Conservation (phyloP, 2,329 filamentous ascomycete species). For the Fusarium phyllophilum region DNA sequence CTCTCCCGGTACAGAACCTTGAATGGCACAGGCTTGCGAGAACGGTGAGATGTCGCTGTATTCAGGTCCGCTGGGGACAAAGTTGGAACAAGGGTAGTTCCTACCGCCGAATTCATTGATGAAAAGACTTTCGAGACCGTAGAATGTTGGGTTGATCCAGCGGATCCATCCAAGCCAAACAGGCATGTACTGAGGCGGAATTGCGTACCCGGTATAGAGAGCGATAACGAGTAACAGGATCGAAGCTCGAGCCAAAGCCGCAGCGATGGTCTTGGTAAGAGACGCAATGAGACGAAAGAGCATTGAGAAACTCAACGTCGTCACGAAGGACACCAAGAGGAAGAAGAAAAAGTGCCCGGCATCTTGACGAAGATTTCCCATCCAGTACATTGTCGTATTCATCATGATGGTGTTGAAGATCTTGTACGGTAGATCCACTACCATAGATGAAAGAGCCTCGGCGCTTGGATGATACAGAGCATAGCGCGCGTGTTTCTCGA, state of each 20-base stretch:
- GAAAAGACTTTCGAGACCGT: constrained; percentile 72
- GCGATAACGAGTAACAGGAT: constrained; percentile 50
- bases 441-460: constrained; percentile 39
- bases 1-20: constrained; percentile 27
- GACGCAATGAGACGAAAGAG: constrained; percentile 58
- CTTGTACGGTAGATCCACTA: constrained; percentile 41
- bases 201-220: constrained; percentile 62
- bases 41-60: constrained; percentile 15
- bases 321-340: constrained; percentile 59
- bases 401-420: constrained; percentile 52
- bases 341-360: constrained; percentile 62
- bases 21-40: constrained; percentile 16
- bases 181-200: constrained; percentile 59
- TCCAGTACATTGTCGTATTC: constrained; percentile 66
- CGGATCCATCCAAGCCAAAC: constrained; percentile 65
- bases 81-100: constrained; percentile 58
- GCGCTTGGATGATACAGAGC: constrained; percentile 48
- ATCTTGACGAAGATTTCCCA: constrained; percentile 71
- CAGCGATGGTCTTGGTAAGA: constrained; percentile 40
- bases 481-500: constrained; percentile 50
- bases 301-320: constrained; percentile 72
- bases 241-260: constrained; percentile 41
- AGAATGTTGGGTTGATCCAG: constrained; percentile 72
- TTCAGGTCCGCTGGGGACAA: constrained; percentile 44
- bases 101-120: constrained; percentile 68